These are phyloP conservation scores for Antitrichia curtipendula DNA, from an alignment of 225 moss, liverwort and hornwort species.

Conservation along the genomic window DNA sequence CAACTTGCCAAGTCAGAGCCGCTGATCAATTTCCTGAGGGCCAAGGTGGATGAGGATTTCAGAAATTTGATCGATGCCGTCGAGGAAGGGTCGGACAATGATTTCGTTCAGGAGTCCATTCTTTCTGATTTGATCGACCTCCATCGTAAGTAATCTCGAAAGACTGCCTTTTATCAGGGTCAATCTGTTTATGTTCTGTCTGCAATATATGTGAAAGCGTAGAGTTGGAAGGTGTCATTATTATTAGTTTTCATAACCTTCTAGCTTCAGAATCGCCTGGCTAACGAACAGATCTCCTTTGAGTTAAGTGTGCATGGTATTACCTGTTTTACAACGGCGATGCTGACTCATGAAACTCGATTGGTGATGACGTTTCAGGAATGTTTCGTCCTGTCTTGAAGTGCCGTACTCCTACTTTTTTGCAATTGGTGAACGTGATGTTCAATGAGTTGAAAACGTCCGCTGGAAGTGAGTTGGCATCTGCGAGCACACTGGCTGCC, in stretches of 20 bases:
- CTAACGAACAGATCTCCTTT: not conserved
- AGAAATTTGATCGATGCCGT: conserved; percentile 44
- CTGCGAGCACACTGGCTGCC: conserved; percentile 25
- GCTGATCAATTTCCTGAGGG: conserved; percentile 29
- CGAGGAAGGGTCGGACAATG: conserved; percentile 42
- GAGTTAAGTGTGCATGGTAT: not conserved
- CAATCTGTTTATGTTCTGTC: not conserved
- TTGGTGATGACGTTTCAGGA: conserved; percentile 9
- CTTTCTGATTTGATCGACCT: conserved; percentile 52
- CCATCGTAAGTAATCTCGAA: conserved; percentile 21
- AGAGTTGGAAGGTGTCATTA: not conserved
- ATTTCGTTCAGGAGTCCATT: conserved; percentile 42
- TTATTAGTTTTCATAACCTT: not conserved
- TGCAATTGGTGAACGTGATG: conserved; percentile 9
- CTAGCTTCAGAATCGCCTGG: not conserved
- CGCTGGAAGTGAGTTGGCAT: conserved; percentile 11
- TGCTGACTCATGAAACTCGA: not conserved
- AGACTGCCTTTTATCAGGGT: not conserved
- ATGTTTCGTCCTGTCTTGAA: conserved; percentile 35
- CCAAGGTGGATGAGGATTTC: conserved; percentile 42
- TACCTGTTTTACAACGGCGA: not conserved
- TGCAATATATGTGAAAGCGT: not conserved
- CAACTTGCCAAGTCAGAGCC: conserved; percentile 27
- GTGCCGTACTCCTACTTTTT: conserved; percentile 6
- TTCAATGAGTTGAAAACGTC: conserved; percentile 9